These are phyloP conservation scores for Ustilago shanxiensis DNA, from an alignment of 1,284 basidiomycete genomes.

Conservation along the genomic window DNA sequence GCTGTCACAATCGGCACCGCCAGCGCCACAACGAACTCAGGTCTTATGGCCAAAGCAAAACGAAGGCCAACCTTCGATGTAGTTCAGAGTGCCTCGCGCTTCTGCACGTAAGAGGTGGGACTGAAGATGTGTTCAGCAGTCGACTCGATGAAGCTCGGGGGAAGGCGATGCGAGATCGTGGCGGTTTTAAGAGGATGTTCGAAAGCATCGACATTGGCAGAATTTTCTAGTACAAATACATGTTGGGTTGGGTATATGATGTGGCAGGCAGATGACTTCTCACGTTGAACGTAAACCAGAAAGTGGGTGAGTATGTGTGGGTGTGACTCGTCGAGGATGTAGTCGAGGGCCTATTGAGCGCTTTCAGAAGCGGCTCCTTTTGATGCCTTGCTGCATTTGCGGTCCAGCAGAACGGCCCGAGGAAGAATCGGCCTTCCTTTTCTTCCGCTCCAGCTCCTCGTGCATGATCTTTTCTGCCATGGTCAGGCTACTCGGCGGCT, in stretches of 20 bases:
- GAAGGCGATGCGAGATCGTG: too few relatives aligned
- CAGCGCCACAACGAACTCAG: too few relatives aligned
- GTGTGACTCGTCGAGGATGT: too few relatives aligned
- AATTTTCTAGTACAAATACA: background rate
- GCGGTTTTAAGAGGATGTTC: background rate
- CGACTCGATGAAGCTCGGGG: too few relatives aligned
- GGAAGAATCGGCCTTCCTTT: conserved; percentile 27
- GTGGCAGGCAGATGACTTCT: background rate
- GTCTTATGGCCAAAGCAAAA: too few relatives aligned
- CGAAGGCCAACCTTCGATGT: too few relatives aligned
- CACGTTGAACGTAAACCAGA: background rate
- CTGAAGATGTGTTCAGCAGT: too few relatives aligned
- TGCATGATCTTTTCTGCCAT: conserved; percentile 67
- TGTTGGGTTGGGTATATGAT: background rate
- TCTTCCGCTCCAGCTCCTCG: conserved; percentile 59
- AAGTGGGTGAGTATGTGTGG: background rate
- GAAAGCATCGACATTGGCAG: background rate
- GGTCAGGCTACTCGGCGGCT: conserved; percentile 51
- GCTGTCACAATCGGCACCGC: too few relatives aligned
- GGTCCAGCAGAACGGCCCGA: conserved; percentile 37
- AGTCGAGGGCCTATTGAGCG: background rate
- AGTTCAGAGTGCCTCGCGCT: too few relatives aligned
- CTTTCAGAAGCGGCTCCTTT: conserved; percentile 59
- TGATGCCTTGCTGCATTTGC: conserved; percentile 54
- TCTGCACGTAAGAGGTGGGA: too few relatives aligned